A percentile compares a stretch with the other conserved stretches of the same genome.
These are phyloP conservation scores for Cytospora schulzeri DNA, from an alignment of 2,329 filamentous ascomycete species.

Conservation along the genomic window DNA sequence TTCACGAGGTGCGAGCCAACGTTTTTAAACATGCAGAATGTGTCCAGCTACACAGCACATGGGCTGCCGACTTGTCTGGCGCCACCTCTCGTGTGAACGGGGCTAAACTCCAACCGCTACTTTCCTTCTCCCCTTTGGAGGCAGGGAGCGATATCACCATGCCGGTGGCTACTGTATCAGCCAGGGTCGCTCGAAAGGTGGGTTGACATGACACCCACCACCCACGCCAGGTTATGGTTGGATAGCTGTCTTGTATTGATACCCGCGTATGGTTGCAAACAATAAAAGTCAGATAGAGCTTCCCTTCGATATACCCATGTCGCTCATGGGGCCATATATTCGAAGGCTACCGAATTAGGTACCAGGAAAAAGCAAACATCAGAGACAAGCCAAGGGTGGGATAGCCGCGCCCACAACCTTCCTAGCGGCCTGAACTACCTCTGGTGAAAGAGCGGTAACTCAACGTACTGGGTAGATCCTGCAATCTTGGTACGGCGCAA, in stretches of 20 bases:
- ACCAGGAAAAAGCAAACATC: background rate
- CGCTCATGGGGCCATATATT: background rate
- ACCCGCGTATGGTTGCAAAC: background rate
- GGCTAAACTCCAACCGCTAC: constrained; percentile 7
- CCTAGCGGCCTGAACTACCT: background rate
- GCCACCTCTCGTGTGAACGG: background rate
- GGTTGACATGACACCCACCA: constrained; percentile 8
- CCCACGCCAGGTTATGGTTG: background rate
- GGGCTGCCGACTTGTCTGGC: constrained; percentile 18
- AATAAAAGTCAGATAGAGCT: background rate
- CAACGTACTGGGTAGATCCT: background rate
- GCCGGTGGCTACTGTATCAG: background rate
- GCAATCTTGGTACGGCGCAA: background rate
- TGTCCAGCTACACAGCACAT: constrained; percentile 21
- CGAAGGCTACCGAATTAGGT: background rate
- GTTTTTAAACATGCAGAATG: constrained; percentile 21
- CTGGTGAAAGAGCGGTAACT: background rate
- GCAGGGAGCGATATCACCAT: background rate
- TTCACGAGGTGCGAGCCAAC: constrained; percentile 11
- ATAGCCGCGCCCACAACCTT: background rate
- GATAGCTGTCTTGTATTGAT: constrained; percentile 4
- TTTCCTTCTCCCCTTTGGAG: background rate
- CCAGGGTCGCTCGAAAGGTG: constrained; percentile 17
- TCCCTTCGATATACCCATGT: background rate
- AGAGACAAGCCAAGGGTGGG: background rate